Conservation (phyloP, 495 filamentous ascomycete genomes). For the Massariosphaeria phaeospora region DNA sequence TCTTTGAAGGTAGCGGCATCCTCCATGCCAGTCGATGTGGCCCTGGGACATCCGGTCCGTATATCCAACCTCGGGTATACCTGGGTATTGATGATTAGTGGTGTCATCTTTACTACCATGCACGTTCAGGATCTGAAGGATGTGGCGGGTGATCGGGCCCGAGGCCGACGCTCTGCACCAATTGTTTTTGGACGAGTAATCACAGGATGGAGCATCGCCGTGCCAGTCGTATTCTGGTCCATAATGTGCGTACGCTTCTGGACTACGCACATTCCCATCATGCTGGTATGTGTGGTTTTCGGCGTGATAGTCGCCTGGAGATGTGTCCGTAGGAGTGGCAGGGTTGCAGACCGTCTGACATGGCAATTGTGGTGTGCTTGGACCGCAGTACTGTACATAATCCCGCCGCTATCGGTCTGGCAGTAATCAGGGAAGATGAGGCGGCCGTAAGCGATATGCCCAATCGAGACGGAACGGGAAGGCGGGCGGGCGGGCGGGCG, state of each 20-base stretch:
- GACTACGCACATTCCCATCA: too few relatives aligned
- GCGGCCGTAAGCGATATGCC: too few relatives aligned
- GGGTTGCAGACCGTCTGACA: neutral
- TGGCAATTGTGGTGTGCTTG: slow-evolving; percentile 1
- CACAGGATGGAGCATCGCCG: slow-evolving; percentile 11
- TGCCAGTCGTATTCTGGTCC: slow-evolving; percentile 8
- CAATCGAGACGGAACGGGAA: too few relatives aligned
- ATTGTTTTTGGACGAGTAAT: slow-evolving; percentile 12
- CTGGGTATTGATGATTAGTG: slow-evolving; percentile 10
- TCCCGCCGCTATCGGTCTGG: neutral
- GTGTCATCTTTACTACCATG: slow-evolving; percentile 8
- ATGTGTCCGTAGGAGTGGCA: neutral
- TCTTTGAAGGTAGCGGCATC: too few relatives aligned
- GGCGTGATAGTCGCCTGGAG: neutral
- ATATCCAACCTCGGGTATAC: neutral
- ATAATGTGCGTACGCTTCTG: too few relatives aligned
- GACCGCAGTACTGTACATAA: neutral
- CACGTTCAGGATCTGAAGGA: slow-evolving; percentile 22
- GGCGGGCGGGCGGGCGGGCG: too few relatives aligned
- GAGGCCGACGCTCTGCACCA: slow-evolving; percentile 12
- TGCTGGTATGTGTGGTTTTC: too few relatives aligned
- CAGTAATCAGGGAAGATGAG: too few relatives aligned
- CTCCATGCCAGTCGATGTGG: neutral
- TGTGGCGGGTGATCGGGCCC: slow-evolving; percentile 8
- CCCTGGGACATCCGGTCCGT: neutral